Conservation (phyloP, 805 yeast species). For the Ogataea polymorpha region DNA sequence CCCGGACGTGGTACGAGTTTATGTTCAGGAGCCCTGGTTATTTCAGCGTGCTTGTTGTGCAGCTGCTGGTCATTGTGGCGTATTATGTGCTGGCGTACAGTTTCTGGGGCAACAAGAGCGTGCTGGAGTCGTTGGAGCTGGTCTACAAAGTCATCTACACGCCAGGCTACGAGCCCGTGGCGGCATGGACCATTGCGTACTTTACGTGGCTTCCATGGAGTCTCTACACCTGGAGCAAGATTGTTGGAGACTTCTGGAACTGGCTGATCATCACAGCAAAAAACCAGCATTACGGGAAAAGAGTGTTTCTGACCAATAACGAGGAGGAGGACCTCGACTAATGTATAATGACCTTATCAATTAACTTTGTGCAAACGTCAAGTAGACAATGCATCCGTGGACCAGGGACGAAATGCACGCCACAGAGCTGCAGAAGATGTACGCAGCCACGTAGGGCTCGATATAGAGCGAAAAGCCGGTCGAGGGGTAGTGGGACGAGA, state of each 20-base stretch:
- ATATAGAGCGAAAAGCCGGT: constrained; percentile 16
- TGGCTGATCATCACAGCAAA: constrained; percentile 20
- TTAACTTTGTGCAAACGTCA: constrained; percentile 14
- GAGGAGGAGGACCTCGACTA: constrained; percentile 17
- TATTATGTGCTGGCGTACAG: background rate
- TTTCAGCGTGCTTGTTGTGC: background rate
- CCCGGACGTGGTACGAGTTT: background rate
- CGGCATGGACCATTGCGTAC: background rate
- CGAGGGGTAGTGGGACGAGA: constrained; percentile 16
- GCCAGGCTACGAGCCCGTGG: background rate
- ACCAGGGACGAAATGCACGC: constrained; percentile 8
- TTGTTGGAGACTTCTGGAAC: constrained; percentile 5
- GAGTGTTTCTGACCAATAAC: constrained; percentile 24
- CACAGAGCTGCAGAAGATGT: constrained; percentile 12
- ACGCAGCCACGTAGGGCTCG: constrained; percentile 17
- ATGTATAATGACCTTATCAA: background rate
- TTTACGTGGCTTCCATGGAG: constrained; percentile 9
- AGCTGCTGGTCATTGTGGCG: background rate
- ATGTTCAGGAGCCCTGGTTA: background rate
- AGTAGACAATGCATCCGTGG: constrained; percentile 15
- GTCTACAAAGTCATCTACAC: background rate
- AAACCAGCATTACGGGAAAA: constrained; percentile 28
- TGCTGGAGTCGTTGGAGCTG: background rate
- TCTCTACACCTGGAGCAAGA: constrained; percentile 7
- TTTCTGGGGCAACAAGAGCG: background rate